Base-by-base conservation (phyloP, 2,329 filamentous ascomycete genomes). In the Arthrobotrys iridis region DNA sequence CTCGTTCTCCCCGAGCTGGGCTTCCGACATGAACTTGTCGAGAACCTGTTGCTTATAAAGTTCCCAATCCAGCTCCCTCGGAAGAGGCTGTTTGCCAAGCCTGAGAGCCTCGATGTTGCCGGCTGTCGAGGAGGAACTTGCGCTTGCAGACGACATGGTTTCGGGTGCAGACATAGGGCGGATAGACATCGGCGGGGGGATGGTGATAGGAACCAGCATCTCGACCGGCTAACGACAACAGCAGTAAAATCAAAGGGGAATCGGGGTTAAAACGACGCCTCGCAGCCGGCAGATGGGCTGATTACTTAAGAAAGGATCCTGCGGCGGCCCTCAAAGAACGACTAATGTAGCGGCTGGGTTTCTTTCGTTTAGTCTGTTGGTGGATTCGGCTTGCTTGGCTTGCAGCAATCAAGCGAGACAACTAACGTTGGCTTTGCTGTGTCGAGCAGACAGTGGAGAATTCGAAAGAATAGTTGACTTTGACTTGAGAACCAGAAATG, bases 41-140 rank as follows among this genome's bases (percentile, higher is more conserved):
- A 74, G 46, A 24, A 74, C 70, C 13, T 74, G 50, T 43, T 66
- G 45, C 30, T 66, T 67, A 35, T 66, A 74, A 8, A 67, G 8
- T 40, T 62, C 43, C 55, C 62, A 66, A 28, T 74, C 70, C n/a
- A 74, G 57, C 26, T 74, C 70, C 28, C 41, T 66, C 11, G 70
- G 70, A 24, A 66, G 30, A 8, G 70, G 70, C 40, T 74, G 70
- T 13, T 62, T 74, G 30, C 70, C 70, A 20, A 74, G 43, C 11
- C 33, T 65, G 13, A 57, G 28, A 13, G 43, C 46, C 35, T 66
- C 62, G 45, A n/a, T 52, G 40, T 26, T 62, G 8, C 52, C 35
- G 20, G 60, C 50, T 15, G 62, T 37, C 13, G 35, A 20, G 22
- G 60, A 28, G 22, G 24, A 60, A 24, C 41, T 24, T 33, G 52